Conservation (phyloP, 768 basidiomycete species). For the Termitomyces sp. region DNA sequence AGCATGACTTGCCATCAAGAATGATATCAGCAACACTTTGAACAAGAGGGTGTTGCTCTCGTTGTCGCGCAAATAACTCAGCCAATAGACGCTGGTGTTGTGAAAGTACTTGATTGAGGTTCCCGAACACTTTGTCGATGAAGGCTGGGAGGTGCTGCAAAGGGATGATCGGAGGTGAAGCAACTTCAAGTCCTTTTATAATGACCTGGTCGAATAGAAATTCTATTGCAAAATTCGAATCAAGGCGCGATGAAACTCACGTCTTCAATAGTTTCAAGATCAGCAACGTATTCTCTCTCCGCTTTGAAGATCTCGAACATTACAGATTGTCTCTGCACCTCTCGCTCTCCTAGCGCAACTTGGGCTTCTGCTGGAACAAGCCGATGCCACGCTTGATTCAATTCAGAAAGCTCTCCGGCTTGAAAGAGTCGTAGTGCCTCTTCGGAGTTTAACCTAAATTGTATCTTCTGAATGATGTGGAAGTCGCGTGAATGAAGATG, state of each 20-base stretch:
- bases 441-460: constrained; percentile 50
- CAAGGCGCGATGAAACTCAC: constrained; percentile 29
- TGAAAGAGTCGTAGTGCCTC: constrained; percentile 67
- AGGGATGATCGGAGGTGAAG: constrained; percentile 62
- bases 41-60: constrained; percentile 80
- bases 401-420: constrained; percentile 51
- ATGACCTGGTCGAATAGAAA: constrained; percentile 51
- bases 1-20: constrained; percentile 54
- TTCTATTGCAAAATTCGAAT: not conserved
- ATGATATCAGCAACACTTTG: constrained; percentile 82
- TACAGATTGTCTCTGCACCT: constrained; percentile 80
- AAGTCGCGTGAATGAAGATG: constrained; percentile 1
- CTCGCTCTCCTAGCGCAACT: constrained; percentile 65
- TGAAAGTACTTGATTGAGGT: constrained; percentile 59
- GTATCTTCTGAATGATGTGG: constrained; percentile 12
- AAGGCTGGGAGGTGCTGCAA: constrained; percentile 54
- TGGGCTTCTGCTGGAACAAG: constrained; percentile 70
- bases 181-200: constrained; percentile 54
- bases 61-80: constrained; percentile 73
- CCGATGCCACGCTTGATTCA: constrained; percentile 80
- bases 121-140: constrained; percentile 78
- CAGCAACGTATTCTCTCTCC: constrained; percentile 83
- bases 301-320: constrained; percentile 89
- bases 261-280: constrained; percentile 66
- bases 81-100: constrained; percentile 67